A percentile compares a stretch with the other conserved stretches of the same genome.
Evolutionary conservation across 257 asterid species (phyloP).

Genomic region (Forsythia viridissima): DNA sequence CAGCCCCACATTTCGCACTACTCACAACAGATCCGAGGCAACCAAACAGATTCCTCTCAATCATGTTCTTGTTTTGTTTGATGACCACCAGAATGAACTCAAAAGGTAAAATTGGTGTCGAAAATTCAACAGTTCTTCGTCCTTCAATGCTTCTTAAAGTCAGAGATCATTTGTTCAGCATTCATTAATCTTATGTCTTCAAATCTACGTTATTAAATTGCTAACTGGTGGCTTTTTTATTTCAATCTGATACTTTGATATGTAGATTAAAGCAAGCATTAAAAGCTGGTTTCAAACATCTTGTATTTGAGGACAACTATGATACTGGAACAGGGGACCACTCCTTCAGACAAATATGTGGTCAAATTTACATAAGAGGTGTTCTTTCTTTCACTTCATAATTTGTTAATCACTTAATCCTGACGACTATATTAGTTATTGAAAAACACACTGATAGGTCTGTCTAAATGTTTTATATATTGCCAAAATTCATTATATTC

Average conservation of each 20-base stretch:
- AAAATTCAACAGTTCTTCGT: not conserved
- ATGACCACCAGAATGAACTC: slow-evolving; percentile 95
- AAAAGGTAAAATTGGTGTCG: slow-evolving; percentile 60
- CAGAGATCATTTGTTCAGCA: not conserved
- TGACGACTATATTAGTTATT: not conserved
- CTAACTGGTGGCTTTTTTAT: not conserved
- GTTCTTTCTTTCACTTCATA: slow-evolving; percentile 14
- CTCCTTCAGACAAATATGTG: slow-evolving; percentile 92
- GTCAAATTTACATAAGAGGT: slow-evolving; percentile 86
- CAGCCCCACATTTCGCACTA: too few species aligned
- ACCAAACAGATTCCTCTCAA: slow-evolving; percentile 24
- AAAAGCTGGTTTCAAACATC: slow-evolving; percentile 95
- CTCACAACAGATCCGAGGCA: too few species aligned
- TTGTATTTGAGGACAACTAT: slow-evolving; percentile 92
- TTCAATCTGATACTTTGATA: slow-evolving; percentile 20
- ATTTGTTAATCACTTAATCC: slow-evolving; percentile 17
- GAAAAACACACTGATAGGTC: too few species aligned
- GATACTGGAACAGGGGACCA: slow-evolving; percentile 99
- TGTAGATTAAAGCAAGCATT: slow-evolving; percentile 88
- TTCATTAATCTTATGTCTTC: not conserved
- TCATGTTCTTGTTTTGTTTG: slow-evolving; percentile 84
- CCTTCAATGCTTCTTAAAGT: not conserved
- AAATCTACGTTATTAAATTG: not conserved
- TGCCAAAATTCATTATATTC: too few species aligned
- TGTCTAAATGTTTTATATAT: not conserved